A percentile compares a stretch with the other conserved stretches of the same genome.
Conservation (phyloP, 306 rosid species). For the Trifolium dubium region DNA sequence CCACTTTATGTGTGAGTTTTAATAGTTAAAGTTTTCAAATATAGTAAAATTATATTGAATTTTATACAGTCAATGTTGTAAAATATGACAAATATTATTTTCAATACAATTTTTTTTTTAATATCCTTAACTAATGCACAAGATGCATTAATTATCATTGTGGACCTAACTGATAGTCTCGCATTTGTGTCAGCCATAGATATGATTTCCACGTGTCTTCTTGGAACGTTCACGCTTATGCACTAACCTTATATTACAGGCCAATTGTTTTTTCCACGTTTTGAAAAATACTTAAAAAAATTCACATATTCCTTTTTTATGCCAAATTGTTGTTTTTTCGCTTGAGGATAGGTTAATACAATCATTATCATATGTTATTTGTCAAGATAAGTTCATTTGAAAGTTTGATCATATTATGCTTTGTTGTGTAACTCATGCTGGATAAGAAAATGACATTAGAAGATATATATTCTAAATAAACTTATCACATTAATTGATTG, state of each 20-base stretch:
- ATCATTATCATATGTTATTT: not conserved
- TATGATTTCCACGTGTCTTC: conserved; percentile 41
- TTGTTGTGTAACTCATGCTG: not conserved
- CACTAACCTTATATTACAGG: not conserved
- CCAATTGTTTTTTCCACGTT: not conserved
- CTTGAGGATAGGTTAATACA: not conserved
- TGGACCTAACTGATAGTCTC: conserved; percentile 33
- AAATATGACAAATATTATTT: too few relatives aligned
- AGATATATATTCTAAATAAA: too few relatives aligned
- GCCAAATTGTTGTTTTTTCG: not conserved
- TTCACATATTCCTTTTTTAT: not conserved
- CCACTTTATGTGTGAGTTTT: too few relatives aligned
- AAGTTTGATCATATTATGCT: not conserved
- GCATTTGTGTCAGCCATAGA: conserved; percentile 15
- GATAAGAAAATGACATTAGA: not conserved
- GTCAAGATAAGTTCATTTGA: not conserved
- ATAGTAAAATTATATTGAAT: too few relatives aligned
- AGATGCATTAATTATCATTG: conserved; percentile 13
- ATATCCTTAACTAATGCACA: too few relatives aligned
- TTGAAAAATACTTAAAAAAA: too few relatives aligned
- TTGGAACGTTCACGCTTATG: not conserved
- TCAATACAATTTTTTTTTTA: too few relatives aligned
- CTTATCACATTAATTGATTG: too few relatives aligned
- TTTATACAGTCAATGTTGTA: too few relatives aligned
- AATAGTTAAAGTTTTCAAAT: too few relatives aligned